A percentile compares a stretch with the other conserved stretches of the same genome.
phyloP scores from a whole-genome alignment of 768 basidiomycete species.

The Leccinum uliginosum region DNA sequence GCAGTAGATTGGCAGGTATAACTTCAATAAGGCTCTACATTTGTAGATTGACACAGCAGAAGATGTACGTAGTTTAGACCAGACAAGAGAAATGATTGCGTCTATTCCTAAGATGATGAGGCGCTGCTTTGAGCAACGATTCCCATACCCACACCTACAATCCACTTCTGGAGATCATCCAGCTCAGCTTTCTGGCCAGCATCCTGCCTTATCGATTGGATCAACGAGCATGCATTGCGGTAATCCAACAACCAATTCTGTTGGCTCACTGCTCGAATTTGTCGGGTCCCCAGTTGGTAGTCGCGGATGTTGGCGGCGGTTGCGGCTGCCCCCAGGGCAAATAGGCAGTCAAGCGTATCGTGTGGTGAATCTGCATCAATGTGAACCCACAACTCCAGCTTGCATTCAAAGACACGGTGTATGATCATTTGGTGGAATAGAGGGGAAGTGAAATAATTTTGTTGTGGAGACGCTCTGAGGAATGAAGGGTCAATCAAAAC shows the following conservation, averaged over 20 bases:
- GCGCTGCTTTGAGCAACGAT: too few relatives aligned
- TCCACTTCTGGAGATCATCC: too few relatives aligned
- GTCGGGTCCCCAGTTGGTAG: neutral
- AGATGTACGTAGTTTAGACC: too few relatives aligned
- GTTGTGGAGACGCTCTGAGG: neutral
- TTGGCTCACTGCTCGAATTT: neutral
- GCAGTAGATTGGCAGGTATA: too few relatives aligned
- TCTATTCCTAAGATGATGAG: too few relatives aligned
- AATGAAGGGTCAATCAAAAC: too few relatives aligned
- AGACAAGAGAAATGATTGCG: too few relatives aligned
- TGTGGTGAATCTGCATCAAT: neutral
- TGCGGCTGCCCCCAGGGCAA: neutral
- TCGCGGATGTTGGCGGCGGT: neutral
- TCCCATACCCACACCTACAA: too few relatives aligned
- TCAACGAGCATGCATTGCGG: neutral
- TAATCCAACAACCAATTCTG: neutral
- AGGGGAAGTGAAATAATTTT: neutral
- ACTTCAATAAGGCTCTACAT: too few relatives aligned
- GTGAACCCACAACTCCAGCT: neutral
- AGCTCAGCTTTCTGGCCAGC: too few relatives aligned
- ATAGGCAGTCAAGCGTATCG: neutral
- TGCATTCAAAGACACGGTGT: neutral
- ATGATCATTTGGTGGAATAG: neutral
- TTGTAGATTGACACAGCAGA: too few relatives aligned
- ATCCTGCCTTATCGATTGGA: neutral